A percentile compares a stretch with the other conserved stretches of the same genome.
Evolutionary conservation across 2,329 filamentous ascomycete genomes (phyloP).

Genomic region (Leptographium lundbergii): DNA sequence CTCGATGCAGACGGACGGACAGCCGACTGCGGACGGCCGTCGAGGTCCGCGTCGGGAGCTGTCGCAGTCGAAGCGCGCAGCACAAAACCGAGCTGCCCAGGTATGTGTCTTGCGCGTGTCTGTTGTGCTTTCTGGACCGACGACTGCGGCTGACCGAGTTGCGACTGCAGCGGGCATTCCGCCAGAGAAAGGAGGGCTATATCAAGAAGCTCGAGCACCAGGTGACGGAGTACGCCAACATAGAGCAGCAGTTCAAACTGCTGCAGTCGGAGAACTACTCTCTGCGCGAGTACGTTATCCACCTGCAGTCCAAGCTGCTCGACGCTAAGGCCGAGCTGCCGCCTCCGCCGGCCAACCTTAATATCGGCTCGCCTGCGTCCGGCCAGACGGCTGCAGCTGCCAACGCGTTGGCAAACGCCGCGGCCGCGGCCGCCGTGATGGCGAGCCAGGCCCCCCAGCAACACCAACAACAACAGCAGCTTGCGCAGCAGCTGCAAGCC

Average conservation of each 20-base stretch:
- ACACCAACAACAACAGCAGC: not conserved
- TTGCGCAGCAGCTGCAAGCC: not conserved
- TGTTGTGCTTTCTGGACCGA: constrained; percentile 15
- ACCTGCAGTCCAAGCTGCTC: constrained; percentile 73
- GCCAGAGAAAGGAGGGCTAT: constrained; percentile 93
- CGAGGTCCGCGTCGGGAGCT: constrained; percentile 84
- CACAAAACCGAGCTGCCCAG: constrained; percentile 93
- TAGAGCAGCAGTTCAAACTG: constrained; percentile 68
- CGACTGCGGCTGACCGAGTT: constrained; percentile 12
- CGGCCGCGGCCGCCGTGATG: constrained; percentile 3
- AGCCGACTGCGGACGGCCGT: constrained; percentile 37
- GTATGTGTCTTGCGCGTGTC: constrained; percentile 37
- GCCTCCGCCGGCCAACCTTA: constrained; percentile 68
- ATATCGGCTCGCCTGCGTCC: constrained; percentile 29
- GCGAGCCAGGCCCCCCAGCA: not conserved
- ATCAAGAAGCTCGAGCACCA: constrained; percentile 96
- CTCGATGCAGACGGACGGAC: constrained; percentile 10
- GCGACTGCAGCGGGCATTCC: constrained; percentile 70
- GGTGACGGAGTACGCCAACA: constrained; percentile 64
- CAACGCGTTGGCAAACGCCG: constrained; percentile 5
- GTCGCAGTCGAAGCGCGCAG: constrained; percentile 89
- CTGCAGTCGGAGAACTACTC: constrained; percentile 82
- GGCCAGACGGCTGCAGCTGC: constrained; percentile 2
- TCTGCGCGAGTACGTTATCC: constrained; percentile 84
- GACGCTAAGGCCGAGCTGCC: constrained; percentile 77